Base-by-base conservation (phyloP, 192 early-diverging fungal genomes). In the Rhizoclosmatium globosum region DNA sequence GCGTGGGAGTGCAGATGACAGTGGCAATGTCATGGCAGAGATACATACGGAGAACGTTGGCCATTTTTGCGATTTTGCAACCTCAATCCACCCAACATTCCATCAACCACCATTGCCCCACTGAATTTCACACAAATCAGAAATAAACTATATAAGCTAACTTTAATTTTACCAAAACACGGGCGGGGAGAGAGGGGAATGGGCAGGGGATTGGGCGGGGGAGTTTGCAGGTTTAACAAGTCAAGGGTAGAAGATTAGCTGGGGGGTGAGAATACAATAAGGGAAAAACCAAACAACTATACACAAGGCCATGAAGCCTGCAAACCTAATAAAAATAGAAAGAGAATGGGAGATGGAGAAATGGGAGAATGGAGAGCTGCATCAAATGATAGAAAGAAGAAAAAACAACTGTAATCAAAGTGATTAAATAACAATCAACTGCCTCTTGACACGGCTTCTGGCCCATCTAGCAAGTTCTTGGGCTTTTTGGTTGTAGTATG, bases 381-480 rank as follows among this genome's bases (percentile, higher is more conserved):
- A 17, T 56, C 15, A 38, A 17, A 41, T 6, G 61, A 64, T 4
- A 60, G 58, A n/a, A 74, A 9, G 61, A 48, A 23, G 7, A 74
- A 38, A 74, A 4, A 60, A 47, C 7, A 50, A 38, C 64, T 15
- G 6, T 4, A 60, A 74, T 39, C 23, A 23, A 38, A 62, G 4
- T 4, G 4, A 21, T 71, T 56, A 71, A 13, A 71, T 71, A 19
- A 11, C 58, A 46, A 46, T 21, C 64, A 65, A 77, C 59, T 87
- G 84, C 57, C 82, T 79, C 69, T 83, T 70, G 57, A 83, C 76
- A 41, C 79, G 53, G 47, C 81, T 79, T 31, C 79, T 84, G 9
- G 89, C 87, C 84, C 89, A 89, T 83, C 85, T 91, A 61, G 85
- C 85, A 77, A 92, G 85, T 81, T 92, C 92, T 77, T 89, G 90